Conservation (phyloP, 2,329 filamentous ascomycete species). For the Ophiostoma pallidulum region DNA sequence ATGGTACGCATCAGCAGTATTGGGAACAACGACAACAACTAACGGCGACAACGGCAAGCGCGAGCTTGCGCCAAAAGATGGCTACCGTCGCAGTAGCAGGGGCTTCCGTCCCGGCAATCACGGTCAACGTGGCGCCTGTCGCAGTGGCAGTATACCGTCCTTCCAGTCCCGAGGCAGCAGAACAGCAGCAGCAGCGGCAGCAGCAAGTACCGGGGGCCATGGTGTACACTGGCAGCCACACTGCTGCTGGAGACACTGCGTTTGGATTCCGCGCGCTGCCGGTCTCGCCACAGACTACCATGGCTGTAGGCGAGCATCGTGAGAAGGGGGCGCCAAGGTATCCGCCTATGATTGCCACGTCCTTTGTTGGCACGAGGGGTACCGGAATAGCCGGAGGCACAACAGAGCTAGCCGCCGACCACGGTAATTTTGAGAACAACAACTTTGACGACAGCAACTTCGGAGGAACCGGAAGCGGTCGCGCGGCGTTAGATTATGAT, state of each 20-base stretch:
- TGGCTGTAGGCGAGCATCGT: too few species aligned
- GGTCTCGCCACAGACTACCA: neutral
- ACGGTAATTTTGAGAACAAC: neutral
- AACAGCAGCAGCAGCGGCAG: neutral
- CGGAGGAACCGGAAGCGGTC: too few species aligned
- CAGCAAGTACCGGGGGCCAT: too few species aligned
- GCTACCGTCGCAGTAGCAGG: neutral
- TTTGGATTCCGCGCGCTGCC: neutral
- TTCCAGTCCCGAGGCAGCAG: neutral
- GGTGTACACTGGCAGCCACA: neutral
- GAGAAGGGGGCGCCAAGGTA: too few species aligned
- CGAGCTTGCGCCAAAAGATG: neutral
- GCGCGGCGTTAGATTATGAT: conserved; percentile 35
- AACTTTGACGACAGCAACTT: neutral
- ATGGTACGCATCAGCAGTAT: neutral
- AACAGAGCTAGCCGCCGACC: too few species aligned
- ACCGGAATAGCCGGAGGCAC: too few species aligned
- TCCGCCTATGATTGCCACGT: neutral
- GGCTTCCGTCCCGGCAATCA: neutral
- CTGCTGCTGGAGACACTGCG: neutral
- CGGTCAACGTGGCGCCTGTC: neutral
- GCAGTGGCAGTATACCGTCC: neutral
- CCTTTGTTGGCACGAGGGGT: neutral
- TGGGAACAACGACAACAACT: neutral
- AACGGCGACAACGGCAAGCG: neutral